Percentiles rank a stretch among this genome's conserved stretches.
Evolutionary conservation across 306 rosid species (phyloP).

Genomic region (Pyrus pyrifolia): DNA sequence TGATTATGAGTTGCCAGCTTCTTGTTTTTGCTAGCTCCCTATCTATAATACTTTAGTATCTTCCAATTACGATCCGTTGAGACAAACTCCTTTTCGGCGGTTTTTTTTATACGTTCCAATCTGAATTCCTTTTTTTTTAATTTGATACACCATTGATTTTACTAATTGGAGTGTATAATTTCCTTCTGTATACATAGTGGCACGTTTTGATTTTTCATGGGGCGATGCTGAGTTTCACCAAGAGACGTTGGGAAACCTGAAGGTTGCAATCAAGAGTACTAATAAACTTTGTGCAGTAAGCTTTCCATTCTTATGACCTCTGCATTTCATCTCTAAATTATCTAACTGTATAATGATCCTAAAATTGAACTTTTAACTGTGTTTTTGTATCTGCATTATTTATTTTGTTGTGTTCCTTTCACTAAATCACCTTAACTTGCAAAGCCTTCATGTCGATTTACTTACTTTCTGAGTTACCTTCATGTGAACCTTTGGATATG

Average conservation of each 20-base stretch:
- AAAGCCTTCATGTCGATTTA: neutral
- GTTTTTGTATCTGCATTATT: neutral
- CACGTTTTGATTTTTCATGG: constrained; percentile 85
- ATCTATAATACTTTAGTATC: neutral
- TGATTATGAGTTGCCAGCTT: neutral
- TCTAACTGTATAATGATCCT: neutral
- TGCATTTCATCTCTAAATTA: neutral
- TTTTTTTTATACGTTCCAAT: neutral
- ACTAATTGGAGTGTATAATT: neutral
- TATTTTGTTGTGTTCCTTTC: neutral
- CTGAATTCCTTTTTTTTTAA: neutral
- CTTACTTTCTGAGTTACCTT: neutral
- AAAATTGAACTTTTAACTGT: neutral
- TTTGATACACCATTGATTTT: neutral
- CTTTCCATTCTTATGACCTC: neutral
- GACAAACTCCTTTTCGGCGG: neutral
- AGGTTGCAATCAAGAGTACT: constrained; percentile 48
- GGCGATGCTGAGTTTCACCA: constrained; percentile 73
- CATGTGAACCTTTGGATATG: constrained; percentile 3
- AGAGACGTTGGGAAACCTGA: constrained; percentile 72
- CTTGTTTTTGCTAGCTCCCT: neutral
- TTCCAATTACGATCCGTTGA: too few relatives aligned
- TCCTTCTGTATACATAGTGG: constrained; percentile 35
- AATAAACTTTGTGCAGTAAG: constrained; percentile 76
- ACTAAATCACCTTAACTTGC: neutral